Evolutionary conservation across 2,329 filamentous ascomycete species (phyloP), one percentile per base, ranked within the genome.

Genomic region (Ophioceras dolichostomum): DNA sequence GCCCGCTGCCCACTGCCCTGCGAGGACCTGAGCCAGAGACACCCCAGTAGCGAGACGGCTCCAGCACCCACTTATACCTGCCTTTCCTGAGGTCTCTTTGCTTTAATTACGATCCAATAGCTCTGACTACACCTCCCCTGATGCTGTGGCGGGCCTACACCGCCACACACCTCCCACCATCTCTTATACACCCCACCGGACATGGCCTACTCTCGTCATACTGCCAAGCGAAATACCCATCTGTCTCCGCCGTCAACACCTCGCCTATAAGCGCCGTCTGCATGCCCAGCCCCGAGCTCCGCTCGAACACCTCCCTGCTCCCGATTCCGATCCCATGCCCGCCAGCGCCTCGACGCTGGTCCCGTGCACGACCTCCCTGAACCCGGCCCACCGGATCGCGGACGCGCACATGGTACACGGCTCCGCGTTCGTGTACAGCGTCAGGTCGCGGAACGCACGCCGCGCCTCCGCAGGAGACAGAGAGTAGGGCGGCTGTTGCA

Each of bases 341-440:
- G 10, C 51, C 22, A 73, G 53, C 5, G 51, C 57, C 18, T 62
- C 54, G 41, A 71, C 68, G 19, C 57, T 63, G 1, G 67, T 72
- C 5, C 68, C 68, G 45, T 66, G 74, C 7, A 75, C 59, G 46
- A 68, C 70, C 51, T 73, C 70, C 27, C 55, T 58, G 54, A 75
- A 72, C 0, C 67, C 67, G 0, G 68, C 59, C 67, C 67, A 74
- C 2, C 68, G 62, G 42, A 74, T 71, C 0, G 68, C 70, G 6
- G 67, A 62, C 2, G 70, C 68, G 45, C 71, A 76, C 65, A 74
- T 76, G 6, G 69, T 65, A 48, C 70, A 75, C 39, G 62, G 65
- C 50, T 75, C 70, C 2, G 64, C 70, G 47, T 70, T 75, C 17
- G 70, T 74, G 50, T 75, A 74, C 4, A 74, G 50, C 5, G 62